Conservation (phyloP, 2,329 filamentous ascomycete species). For the Cercospora sesami region DNA sequence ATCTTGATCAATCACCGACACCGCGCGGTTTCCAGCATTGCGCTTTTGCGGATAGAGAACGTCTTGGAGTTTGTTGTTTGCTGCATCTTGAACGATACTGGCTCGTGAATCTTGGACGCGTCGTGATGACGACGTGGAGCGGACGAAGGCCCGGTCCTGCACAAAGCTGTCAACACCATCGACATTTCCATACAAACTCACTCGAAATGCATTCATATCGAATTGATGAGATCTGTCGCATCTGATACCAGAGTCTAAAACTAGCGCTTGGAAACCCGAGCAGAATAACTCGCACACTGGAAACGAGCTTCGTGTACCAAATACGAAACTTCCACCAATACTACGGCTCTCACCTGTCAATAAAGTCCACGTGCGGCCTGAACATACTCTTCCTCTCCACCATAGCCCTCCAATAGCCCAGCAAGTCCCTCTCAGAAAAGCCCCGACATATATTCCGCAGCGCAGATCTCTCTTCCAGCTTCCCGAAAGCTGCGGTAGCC, state of each 20-base stretch:
- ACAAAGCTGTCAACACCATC: background rate
- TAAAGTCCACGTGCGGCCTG: background rate
- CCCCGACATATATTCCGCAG: background rate
- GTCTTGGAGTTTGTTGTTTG: background rate
- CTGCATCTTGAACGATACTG: background rate
- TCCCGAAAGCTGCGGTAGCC: background rate
- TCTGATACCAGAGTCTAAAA: too few relatives aligned
- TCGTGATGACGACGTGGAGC: background rate
- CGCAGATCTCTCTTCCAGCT: background rate
- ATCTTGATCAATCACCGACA: background rate
- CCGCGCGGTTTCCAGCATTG: background rate
- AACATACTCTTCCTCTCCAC: background rate
- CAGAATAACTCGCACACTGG: too few relatives aligned
- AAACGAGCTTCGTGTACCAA: background rate
- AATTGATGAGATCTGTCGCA: too few relatives aligned
- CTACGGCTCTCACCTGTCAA: too few relatives aligned
- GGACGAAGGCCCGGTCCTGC: background rate
- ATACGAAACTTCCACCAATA: background rate
- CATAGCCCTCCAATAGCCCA: background rate
- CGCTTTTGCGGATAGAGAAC: background rate
- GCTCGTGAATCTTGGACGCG: background rate
- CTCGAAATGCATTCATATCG: too few relatives aligned
- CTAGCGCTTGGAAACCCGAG: too few relatives aligned
- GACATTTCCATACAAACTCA: too few relatives aligned
- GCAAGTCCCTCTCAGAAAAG: background rate